Percentiles rank a stretch among this genome's conserved stretches.
Evolutionary conservation across 2,329 filamentous ascomycete genomes (phyloP).

Genomic region (Diaporthe batatas): DNA sequence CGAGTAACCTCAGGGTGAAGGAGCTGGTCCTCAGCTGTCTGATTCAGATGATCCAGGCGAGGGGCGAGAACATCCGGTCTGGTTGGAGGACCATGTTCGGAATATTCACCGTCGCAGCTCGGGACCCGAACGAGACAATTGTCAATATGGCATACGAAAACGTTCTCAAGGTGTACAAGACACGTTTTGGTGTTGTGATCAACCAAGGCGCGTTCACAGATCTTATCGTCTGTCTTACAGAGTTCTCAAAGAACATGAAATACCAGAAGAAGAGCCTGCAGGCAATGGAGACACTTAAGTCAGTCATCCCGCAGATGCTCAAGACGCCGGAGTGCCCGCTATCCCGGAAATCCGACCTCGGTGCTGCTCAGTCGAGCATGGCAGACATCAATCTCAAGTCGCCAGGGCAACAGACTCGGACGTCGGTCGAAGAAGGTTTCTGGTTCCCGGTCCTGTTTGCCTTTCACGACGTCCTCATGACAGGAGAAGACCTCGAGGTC

Average conservation of each 20-base stretch:
- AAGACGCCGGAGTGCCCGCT: slow-evolving; percentile 95
- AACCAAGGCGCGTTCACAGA: slow-evolving; percentile 97
- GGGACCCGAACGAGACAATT: slow-evolving; percentile 93
- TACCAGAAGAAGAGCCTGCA: slow-evolving; percentile 99
- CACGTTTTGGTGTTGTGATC: slow-evolving; percentile 94
- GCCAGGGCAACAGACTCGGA: slow-evolving; percentile 75
- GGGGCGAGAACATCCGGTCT: slow-evolving; percentile 95
- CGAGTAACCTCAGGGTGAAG: slow-evolving; percentile 90
- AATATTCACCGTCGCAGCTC: slow-evolving; percentile 94
- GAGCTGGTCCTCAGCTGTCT: slow-evolving; percentile 97
- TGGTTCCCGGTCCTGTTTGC: slow-evolving; percentile 99
- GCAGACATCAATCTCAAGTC: slow-evolving; percentile 59
- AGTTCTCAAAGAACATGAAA: slow-evolving; percentile 98
- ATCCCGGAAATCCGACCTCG: slow-evolving; percentile 69
- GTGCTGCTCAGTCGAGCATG: slow-evolving; percentile 51
- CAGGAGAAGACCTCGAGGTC: slow-evolving; percentile 96
- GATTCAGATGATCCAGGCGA: slow-evolving; percentile 98
- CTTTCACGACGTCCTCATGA: slow-evolving; percentile 99
- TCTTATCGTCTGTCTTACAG: slow-evolving; percentile 93
- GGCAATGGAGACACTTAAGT: slow-evolving; percentile 94
- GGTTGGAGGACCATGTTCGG: slow-evolving; percentile 99
- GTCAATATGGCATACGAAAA: slow-evolving; percentile 98
- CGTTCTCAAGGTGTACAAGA: slow-evolving; percentile 94
- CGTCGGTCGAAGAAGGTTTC: slow-evolving; percentile 95
- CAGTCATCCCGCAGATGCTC: slow-evolving; percentile 93